phyloP scores from a whole-genome alignment of 1,284 basidiomycete genomes.

The Cryptococcus jaspeensis region DNA sequence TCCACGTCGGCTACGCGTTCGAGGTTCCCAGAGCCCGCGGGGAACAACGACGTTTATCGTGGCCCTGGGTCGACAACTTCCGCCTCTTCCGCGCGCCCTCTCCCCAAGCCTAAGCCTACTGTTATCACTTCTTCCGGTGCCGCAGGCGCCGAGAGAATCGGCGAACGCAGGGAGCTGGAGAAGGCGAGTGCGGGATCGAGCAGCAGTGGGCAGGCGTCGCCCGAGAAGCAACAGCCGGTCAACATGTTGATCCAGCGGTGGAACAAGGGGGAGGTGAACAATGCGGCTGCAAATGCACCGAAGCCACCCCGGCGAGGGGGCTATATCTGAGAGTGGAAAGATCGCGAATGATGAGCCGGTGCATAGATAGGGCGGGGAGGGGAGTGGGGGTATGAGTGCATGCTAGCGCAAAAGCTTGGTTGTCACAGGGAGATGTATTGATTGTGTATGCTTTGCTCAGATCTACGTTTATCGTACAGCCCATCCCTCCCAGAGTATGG shows the following conservation, averaged over 20 bases:
- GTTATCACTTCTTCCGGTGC: neutral
- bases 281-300: slow-evolving; percentile 7
- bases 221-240: slow-evolving; percentile 47
- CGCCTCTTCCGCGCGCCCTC: neutral
- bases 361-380: neutral
- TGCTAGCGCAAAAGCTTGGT: neutral
- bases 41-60: too few species aligned
- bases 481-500: neutral
- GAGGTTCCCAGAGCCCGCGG: too few species aligned
- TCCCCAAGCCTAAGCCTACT: slow-evolving; percentile 19
- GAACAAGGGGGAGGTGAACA: slow-evolving; percentile 36
- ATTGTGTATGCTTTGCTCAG: neutral
- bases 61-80: too few species aligned
- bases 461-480: neutral
- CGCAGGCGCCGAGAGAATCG: neutral
- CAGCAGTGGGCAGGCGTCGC: slow-evolving; percentile 21
- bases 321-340: slow-evolving; percentile 9
- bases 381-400: neutral
- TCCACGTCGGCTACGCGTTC: too few species aligned
- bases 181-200: neutral
- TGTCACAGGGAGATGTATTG: neutral
- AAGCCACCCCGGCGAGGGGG: slow-evolving; percentile 10
- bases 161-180: neutral
- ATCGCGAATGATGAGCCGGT: neutral
- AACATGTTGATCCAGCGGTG: slow-evolving; percentile 42